Evolutionary conservation across 257 asterid genomes (phyloP), one percentile per base, ranked within the genome.

Genomic region (Haberlea rhodopensis): DNA sequence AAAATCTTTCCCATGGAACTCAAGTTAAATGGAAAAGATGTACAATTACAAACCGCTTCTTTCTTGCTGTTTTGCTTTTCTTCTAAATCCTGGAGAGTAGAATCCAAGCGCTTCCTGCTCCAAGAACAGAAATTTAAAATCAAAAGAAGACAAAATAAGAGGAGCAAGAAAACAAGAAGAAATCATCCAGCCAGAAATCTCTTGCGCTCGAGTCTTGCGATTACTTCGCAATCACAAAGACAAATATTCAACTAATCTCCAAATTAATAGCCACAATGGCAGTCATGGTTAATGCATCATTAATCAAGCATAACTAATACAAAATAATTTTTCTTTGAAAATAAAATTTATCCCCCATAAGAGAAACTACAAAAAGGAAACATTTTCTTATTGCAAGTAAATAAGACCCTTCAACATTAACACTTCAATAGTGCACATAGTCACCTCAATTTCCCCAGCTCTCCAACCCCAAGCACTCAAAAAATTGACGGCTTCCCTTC

Each of bases 1-100:
- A 13, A 43, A 43, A 13, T 18, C 51, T 13, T 20, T 43, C 7
- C 20, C 4, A 43, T 13, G 16, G 20, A 15, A 43, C 20, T 43
- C 20, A 43, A 43, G 16, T 43, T 3, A 15, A 15, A n/a, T 26
- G 3, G 37, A 25, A 15, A 54, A 71, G 62, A 51, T 21, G 63
- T 59, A 54, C 19, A 34, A 61, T 66, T 69, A 77, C 89, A 5
- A 69, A 90, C 96, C 89, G 84, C 87, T 78, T 92, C 98, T 83
- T 89, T 89, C 76, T 89, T 89, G 96, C 90, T 89, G 72, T 80
- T 87, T 66, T 89, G 88, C 79, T 89, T 89, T 73, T 87, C 98
- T 70, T 92, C 96, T 76, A 92, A 80, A 83, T 89, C 97, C 68
- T 89, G 97, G 66, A 85, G 94, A 56, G 85, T 80, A 25, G 80